These are phyloP conservation scores for Scytalidium sp. DNA, from an alignment of 2,329 filamentous ascomycete genomes.

Conservation along the genomic window DNA sequence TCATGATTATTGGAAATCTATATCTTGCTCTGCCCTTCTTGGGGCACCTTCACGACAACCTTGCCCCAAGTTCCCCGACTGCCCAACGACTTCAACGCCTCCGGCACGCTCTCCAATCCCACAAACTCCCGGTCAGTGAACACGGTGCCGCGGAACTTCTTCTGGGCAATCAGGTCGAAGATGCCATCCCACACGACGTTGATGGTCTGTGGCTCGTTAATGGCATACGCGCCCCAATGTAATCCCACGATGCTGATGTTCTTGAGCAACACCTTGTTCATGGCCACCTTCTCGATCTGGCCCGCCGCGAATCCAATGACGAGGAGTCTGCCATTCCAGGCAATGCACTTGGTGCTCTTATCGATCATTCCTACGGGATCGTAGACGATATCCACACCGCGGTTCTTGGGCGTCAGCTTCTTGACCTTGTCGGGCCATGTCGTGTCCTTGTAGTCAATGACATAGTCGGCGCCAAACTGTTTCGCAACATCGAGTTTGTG, in stretches of 20 bases:
- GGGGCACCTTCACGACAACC: constrained; percentile 83
- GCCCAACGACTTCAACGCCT: constrained; percentile 74
- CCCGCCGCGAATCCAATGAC: constrained; percentile 89
- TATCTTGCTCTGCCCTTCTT: constrained; percentile 58
- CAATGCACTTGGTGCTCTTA: constrained; percentile 82
- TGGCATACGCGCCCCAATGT: constrained; percentile 85
- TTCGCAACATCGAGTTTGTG: constrained; percentile 78
- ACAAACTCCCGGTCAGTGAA: constrained; percentile 81
- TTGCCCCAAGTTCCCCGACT: constrained; percentile 90
- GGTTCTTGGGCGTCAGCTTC: constrained; percentile 68
- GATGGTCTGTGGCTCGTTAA: constrained; percentile 68
- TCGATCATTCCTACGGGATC: constrained; percentile 92
- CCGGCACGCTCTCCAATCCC: constrained; percentile 75
- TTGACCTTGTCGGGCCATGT: constrained; percentile 69
- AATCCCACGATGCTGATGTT: constrained; percentile 88
- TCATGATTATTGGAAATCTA: too few species aligned
- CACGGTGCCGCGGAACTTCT: constrained; percentile 78
- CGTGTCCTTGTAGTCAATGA: constrained; percentile 69
- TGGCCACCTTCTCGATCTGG: constrained; percentile 83
- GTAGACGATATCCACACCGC: constrained; percentile 84
- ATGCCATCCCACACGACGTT: constrained; percentile 78
- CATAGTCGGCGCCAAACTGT: constrained; percentile 80
- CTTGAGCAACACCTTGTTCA: constrained; percentile 91
- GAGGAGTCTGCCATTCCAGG: constrained; percentile 87
- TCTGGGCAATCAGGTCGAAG: constrained; percentile 70